Evolutionary conservation across 148 eudicot genomes (phyloP).

Genomic region (Pouteria glomerata): DNA sequence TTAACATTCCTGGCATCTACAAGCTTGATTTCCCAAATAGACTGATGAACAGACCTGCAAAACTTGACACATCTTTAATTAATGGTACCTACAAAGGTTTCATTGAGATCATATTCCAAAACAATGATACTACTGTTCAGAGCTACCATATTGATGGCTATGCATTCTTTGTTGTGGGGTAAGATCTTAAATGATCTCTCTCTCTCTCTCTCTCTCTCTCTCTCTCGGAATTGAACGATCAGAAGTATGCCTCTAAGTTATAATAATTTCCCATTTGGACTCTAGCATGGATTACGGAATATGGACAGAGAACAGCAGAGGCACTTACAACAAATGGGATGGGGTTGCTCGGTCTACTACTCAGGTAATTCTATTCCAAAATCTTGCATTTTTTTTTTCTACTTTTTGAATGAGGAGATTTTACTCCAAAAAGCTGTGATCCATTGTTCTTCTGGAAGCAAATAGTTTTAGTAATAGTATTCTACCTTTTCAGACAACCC

Average conservation of each 20-base stretch:
- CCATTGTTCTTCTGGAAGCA: background rate
- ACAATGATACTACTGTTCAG: slow-evolving; percentile 65
- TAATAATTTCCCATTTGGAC: slow-evolving; percentile 8
- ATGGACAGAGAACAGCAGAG: slow-evolving; percentile 91
- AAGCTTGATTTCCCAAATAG: slow-evolving; percentile 88
- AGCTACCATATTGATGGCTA: slow-evolving; percentile 94
- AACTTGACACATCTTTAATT: slow-evolving; percentile 77
- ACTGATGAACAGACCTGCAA: slow-evolving; percentile 77
- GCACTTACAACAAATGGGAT: slow-evolving; percentile 83
- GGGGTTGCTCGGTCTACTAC: slow-evolving; percentile 95
- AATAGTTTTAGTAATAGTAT: too few relatives aligned
- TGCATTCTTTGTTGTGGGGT: slow-evolving; percentile 97
- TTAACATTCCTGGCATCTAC: slow-evolving; percentile 67
- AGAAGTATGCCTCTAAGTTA: background rate
- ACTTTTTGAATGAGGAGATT: background rate
- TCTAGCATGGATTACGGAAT: slow-evolving; percentile 83
- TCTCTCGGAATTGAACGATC: background rate
- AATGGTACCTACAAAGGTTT: slow-evolving; percentile 89
- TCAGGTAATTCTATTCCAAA: slow-evolving; percentile 40
- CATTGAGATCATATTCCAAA: slow-evolving; percentile 86
- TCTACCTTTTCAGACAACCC: too few relatives aligned
- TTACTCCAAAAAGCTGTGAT: background rate
- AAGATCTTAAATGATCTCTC: slow-evolving; percentile 18
- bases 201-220: background rate
- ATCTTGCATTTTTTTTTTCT: slow-evolving; percentile 1